Evolutionary conservation across 2,329 filamentous ascomycete genomes (phyloP).

Genomic region (Claviceps pusilla): DNA sequence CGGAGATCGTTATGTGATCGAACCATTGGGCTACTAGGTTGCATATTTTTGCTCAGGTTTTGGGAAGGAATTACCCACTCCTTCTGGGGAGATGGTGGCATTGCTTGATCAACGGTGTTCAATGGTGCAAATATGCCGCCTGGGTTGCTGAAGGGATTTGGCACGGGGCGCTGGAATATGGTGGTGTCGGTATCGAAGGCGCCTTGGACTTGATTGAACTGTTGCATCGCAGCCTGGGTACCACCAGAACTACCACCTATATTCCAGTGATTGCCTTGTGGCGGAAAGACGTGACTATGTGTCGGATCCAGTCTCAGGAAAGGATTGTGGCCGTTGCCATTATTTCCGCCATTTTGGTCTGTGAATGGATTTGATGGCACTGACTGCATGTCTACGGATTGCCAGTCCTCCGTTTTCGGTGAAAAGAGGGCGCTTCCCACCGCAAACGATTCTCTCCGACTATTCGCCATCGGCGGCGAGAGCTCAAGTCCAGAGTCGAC

Average conservation of each 20-base stretch:
- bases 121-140: conserved; percentile 39
- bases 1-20: conserved; percentile 63
- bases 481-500: conserved; percentile 48
- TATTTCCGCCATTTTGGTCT: conserved; percentile 31
- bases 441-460: conserved; percentile 49
- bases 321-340: conserved; percentile 44
- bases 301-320: conserved; percentile 50
- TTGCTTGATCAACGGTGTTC: conserved; percentile 31
- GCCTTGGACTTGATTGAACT: conserved; percentile 42
- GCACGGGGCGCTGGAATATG: conserved; percentile 39
- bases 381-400: conserved; percentile 49
- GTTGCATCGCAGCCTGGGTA: conserved; percentile 43
- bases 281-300: conserved; percentile 27
- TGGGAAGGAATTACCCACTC: conserved; percentile 39
- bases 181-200: conserved; percentile 40
- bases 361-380: conserved; percentile 48
- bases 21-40: conserved; percentile 51
- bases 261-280: conserved; percentile 40
- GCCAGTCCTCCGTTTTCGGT: conserved; percentile 50
- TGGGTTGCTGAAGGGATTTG: conserved; percentile 40
- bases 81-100: conserved; percentile 42
- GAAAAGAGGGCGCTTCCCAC: conserved; percentile 44
- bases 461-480: conserved; percentile 47
- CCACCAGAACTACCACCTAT: conserved; percentile 52
- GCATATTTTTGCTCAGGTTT: conserved; percentile 44